Base-by-base conservation (phyloP, 495 filamentous ascomycete genomes). In the Lichenothelia convexa region DNA sequence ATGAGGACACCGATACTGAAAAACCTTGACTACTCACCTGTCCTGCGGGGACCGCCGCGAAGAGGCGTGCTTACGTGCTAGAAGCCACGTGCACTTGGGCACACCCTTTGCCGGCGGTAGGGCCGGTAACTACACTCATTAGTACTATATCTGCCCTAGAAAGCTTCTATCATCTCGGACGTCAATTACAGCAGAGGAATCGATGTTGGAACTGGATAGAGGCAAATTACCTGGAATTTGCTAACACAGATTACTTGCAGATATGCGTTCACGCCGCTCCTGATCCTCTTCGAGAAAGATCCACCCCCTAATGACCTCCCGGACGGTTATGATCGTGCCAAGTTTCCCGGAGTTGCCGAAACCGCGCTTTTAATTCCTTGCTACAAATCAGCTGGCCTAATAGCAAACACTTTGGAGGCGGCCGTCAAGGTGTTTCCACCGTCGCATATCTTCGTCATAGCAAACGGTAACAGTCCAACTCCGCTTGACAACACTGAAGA, bases 351-450 rank as follows among this genome's bases (percentile, higher is more conserved):
- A 11, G 38, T 41, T 16, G 15, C 4, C 19, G 50, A 48, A n/a
- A 63, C 61, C 0, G 61, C 62, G 0, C 49, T 67, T 2, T 35
- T 67, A 16, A 67, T 67, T 17, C 63, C 62, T 5, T 64, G 62
- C 39, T 64, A 64, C 36, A 59, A 62, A 45, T 60, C 61, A 7
- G 62, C 50, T 2, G 38, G 48, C 1, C 52, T 64, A 16, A 59
- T 67, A 19, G 59, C 49, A 8, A 44, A 51, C 0, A 67, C 63
- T 0, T 38, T 67, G 13, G 45, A 55, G 38, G 63, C 62, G 0
- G 62, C 63, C 0, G 36, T 65, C 32, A 58, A 61, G 37, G 48
- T 67, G 17, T 65, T 67, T 37, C 62, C 62, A 0, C 40, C 54
- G 0, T 30, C 48, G 18, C 54, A 64, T 19, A 62, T 67, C 22